These are phyloP conservation scores for Penicillium subrubescens DNA, from an alignment of 495 filamentous ascomycete genomes.

Conservation along the genomic window DNA sequence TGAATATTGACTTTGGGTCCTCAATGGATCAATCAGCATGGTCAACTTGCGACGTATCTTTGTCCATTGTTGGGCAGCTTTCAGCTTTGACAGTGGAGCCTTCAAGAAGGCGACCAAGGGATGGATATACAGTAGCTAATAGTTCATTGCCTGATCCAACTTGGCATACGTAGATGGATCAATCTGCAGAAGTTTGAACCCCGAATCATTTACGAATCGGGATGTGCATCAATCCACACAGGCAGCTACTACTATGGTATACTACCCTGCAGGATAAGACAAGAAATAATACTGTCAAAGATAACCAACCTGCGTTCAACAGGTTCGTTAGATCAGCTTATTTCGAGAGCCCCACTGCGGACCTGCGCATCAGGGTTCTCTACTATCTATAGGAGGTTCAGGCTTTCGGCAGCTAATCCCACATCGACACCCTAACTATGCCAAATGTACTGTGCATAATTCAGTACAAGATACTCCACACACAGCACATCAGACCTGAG, in stretches of 20 bases:
- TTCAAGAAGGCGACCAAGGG: neutral
- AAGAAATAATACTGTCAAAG: neutral
- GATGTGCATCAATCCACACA: neutral
- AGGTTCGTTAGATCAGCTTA: neutral
- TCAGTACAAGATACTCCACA: neutral
- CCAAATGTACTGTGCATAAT: neutral
- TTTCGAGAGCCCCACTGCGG: conserved; percentile 8
- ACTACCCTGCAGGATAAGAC: neutral
- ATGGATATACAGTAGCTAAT: neutral
- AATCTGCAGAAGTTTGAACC: neutral
- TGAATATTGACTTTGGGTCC: neutral
- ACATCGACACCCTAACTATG: neutral
- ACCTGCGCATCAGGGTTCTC: conserved; percentile 11
- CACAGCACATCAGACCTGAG: neutral
- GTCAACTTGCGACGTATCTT: neutral
- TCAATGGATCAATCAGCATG: neutral
- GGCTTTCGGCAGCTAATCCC: neutral
- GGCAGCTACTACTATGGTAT: neutral
- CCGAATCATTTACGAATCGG: neutral
- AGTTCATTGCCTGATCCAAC: neutral
- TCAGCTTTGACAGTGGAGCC: conserved; percentile 7
- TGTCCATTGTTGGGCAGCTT: neutral
- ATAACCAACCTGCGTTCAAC: neutral
- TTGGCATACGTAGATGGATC: neutral
- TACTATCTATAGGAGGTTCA: neutral